Evolutionary conservation across 345 rosid species (phyloP).

Genomic region (Eucalyptus shirleyi): DNA sequence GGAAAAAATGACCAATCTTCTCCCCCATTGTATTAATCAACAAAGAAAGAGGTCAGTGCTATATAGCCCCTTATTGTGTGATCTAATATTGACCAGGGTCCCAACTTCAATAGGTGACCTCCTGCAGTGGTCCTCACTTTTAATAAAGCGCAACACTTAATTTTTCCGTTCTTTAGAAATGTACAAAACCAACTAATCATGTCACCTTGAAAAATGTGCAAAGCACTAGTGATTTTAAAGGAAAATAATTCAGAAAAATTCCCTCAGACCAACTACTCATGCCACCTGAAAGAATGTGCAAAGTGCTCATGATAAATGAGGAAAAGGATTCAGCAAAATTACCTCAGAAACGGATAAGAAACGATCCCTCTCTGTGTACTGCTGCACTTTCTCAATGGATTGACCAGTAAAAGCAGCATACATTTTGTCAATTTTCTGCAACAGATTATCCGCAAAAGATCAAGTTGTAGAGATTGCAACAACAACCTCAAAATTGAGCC

Average conservation of each 20-base stretch:
- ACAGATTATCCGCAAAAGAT: not conserved
- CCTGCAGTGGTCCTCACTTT: not conserved
- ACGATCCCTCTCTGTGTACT: conserved; percentile 74
- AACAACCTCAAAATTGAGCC: not conserved
- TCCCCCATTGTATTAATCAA: not conserved
- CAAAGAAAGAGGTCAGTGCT: not conserved
- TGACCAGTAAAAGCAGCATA: conserved; percentile 82
- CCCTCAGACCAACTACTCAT: not conserved
- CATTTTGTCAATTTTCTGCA: conserved; percentile 91
- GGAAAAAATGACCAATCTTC: not conserved
- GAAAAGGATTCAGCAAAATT: not conserved
- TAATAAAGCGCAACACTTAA: not conserved
- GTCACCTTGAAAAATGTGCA: not conserved
- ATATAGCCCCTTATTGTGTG: not conserved
- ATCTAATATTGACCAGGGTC: not conserved
- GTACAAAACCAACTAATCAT: not conserved
- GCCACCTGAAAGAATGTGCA: not conserved
- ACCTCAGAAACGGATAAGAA: conserved; percentile 86
- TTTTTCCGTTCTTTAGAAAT: not conserved
- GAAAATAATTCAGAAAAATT: not conserved
- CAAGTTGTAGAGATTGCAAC: not conserved
- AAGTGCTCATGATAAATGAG: not conserved
- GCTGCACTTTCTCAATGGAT: conserved; percentile 73
- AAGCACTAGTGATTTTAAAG: not conserved
- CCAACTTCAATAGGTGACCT: not conserved